Conservation (phyloP, 768 basidiomycete genomes). For the Tremella fuciformis region DNA sequence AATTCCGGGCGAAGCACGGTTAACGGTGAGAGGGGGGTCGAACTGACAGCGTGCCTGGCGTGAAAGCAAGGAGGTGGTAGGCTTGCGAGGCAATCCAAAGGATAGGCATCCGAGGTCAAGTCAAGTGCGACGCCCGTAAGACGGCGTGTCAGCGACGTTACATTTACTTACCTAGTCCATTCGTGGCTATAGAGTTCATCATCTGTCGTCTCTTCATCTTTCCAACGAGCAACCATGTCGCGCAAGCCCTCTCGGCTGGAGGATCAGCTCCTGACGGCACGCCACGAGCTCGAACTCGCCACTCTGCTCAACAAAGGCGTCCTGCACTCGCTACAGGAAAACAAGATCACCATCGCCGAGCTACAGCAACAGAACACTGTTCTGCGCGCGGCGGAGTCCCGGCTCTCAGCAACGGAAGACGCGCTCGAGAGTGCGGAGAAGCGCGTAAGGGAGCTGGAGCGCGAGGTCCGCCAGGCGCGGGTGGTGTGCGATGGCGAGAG, state of each 20-base stretch:
- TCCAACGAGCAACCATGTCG: too few species aligned
- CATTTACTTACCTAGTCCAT: too few species aligned
- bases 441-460: neutral
- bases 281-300: slow-evolving; percentile 37
- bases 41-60: too few species aligned
- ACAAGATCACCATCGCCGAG: slow-evolving; percentile 39
- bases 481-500: neutral
- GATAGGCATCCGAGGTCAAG: too few species aligned
- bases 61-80: too few species aligned
- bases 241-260: slow-evolving; percentile 8
- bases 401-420: slow-evolving; percentile 31
- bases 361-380: slow-evolving; percentile 36
- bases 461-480: neutral
- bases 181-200: too few species aligned
- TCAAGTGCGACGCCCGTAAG: too few species aligned
- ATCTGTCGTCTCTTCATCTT: too few species aligned
- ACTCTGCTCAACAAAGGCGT: slow-evolving; percentile 44
- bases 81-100: too few species aligned
- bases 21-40: too few species aligned
- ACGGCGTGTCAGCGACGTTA: too few species aligned
- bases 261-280: slow-evolving; percentile 12
- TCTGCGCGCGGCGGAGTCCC: slow-evolving; percentile 33
- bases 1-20: too few species aligned
- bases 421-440: slow-evolving; percentile 11
- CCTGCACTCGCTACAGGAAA: slow-evolving; percentile 34